phyloP scores from a whole-genome alignment of 768 basidiomycete genomes.

The Phylloporus rhodoxanthus region DNA sequence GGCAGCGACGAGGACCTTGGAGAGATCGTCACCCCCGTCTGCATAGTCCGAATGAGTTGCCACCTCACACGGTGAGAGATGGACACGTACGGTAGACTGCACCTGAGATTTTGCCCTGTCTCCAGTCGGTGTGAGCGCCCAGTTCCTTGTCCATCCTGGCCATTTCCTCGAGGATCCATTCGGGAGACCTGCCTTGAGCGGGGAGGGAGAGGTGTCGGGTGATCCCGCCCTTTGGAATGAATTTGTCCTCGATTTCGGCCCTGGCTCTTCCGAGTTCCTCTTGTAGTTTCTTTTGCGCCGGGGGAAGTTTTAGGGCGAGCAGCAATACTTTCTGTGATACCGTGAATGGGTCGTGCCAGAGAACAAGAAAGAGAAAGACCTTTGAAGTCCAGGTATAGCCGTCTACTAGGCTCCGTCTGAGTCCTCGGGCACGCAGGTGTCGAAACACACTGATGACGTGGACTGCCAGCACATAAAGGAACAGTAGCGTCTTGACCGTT shows the following conservation, averaged over 20 bases:
- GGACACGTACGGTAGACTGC: conserved; percentile 75
- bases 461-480: conserved; percentile 29
- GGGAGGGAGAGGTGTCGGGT: conserved; percentile 65
- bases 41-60: not conserved
- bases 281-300: conserved; percentile 53
- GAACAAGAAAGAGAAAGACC: conserved; percentile 3
- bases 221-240: conserved; percentile 63
- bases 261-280: conserved; percentile 59
- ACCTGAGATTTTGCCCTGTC: conserved; percentile 70
- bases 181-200: conserved; percentile 51
- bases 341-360: not conserved
- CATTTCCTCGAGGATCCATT: conserved; percentile 79
- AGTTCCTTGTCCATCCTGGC: conserved; percentile 66
- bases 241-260: conserved; percentile 57
- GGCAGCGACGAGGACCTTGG: conserved; percentile 74
- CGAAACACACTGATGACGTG: conserved; percentile 26
- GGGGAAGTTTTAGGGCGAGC: conserved; percentile 57
- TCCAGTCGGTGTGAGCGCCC: conserved; percentile 48
- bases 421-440: conserved; percentile 36
- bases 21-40: conserved; percentile 83
- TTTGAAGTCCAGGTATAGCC: conserved; percentile 26
- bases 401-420: conserved; percentile 23
- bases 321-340: conserved; percentile 44
- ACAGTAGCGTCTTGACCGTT: conserved; percentile 29
- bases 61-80: not conserved